These are phyloP conservation scores for Metschnikowia hibisci DNA, from an alignment of 805 yeast species.

Conservation along the genomic window DNA sequence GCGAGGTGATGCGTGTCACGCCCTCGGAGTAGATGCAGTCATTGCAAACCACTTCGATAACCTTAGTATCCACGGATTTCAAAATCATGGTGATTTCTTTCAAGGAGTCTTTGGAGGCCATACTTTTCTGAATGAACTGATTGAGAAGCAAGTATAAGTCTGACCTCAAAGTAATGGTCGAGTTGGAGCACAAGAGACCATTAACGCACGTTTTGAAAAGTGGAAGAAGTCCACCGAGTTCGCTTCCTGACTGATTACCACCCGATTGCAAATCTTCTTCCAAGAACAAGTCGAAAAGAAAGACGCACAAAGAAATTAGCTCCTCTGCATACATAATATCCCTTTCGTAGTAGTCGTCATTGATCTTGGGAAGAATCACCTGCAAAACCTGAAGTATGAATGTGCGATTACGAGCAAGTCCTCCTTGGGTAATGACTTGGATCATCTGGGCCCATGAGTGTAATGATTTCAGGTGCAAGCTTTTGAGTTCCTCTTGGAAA, in stretches of 20 bases:
- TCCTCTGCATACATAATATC: conserved; percentile 70
- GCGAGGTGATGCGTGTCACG: conserved; percentile 66
- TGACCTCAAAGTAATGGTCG: conserved; percentile 66
- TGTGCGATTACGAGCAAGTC: conserved; percentile 33
- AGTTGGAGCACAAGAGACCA: conserved; percentile 67
- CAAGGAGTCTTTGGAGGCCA: conserved; percentile 38
- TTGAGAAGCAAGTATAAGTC: conserved; percentile 75
- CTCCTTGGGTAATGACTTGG: conserved; percentile 67
- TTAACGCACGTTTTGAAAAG: conserved; percentile 69
- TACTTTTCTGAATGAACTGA: conserved; percentile 54
- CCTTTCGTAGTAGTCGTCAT: conserved; percentile 59
- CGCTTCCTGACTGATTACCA: conserved; percentile 16
- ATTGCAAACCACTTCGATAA: conserved; percentile 62
- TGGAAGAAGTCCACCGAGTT: conserved; percentile 49
- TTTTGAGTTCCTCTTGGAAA: conserved; percentile 44
- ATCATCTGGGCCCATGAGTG: conserved; percentile 83
- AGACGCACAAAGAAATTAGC: conserved; percentile 69
- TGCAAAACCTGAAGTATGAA: conserved; percentile 78
- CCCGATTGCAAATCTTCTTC: conserved; percentile 18
- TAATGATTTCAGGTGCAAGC: conserved; percentile 56
- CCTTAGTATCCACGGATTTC: conserved; percentile 53
- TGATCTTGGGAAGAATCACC: conserved; percentile 67
- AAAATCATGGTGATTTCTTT: conserved; percentile 51
- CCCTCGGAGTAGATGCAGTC: conserved; percentile 84
- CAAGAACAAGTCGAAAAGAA: conserved; percentile 62